Percentiles rank a stretch among this genome's conserved stretches.
Conservation (phyloP, 2,329 filamentous ascomycete species). For the Paraconiothyrium sp. region DNA sequence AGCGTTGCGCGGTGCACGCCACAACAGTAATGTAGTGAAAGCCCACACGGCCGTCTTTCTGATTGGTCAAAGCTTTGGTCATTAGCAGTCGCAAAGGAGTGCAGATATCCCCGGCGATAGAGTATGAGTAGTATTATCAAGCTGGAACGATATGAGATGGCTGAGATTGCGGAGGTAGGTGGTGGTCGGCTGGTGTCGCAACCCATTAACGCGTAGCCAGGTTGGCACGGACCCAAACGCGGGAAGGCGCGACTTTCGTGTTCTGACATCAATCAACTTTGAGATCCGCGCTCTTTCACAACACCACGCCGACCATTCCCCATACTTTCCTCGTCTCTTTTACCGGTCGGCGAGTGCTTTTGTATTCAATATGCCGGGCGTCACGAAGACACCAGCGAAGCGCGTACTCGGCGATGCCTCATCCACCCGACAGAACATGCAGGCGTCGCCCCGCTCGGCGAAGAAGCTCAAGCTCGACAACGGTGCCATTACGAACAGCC, state of each 20-base stretch:
- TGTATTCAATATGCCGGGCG: conserved; percentile 41
- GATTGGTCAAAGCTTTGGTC: too few relatives aligned
- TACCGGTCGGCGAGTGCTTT: conserved; percentile 11
- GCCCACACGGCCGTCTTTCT: not conserved
- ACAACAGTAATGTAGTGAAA: too few relatives aligned
- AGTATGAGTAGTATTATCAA: too few relatives aligned
- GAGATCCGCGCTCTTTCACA: conserved; percentile 23
- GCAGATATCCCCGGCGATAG: not conserved
- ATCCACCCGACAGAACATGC: conserved; percentile 56
- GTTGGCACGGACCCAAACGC: conserved; percentile 37
- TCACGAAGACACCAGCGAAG: conserved; percentile 53
- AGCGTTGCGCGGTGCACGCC: too few relatives aligned
- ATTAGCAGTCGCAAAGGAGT: too few relatives aligned
- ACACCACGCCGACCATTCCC: conserved; percentile 9
- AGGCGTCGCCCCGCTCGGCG: conserved; percentile 58
- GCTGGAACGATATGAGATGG: not conserved
- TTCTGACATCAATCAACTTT: conserved; percentile 36
- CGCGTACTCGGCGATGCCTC: conserved; percentile 58
- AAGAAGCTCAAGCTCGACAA: conserved; percentile 88
- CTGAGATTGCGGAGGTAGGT: not conserved
- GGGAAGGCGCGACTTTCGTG: conserved; percentile 40
- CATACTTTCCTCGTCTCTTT: conserved; percentile 7
- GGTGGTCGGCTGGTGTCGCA: not conserved
- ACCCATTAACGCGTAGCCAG: conserved; percentile 28
- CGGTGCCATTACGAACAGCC: conserved; percentile 66